Conservation (phyloP, 2,329 filamentous ascomycete genomes). For the Aspergillus fumigatus region DNA sequence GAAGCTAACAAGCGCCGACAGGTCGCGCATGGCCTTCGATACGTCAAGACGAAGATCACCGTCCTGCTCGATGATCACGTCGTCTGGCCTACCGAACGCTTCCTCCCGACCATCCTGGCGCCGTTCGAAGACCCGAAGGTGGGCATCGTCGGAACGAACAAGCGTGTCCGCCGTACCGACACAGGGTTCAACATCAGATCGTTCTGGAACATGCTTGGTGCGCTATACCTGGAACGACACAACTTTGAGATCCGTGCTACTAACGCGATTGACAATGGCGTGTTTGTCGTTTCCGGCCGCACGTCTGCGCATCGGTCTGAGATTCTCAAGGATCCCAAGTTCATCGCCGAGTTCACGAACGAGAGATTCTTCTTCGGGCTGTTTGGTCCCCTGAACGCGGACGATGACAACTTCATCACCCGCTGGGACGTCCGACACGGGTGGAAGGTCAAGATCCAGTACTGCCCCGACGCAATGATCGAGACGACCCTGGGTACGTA, state of each 20-base stretch:
- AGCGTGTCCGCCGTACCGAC: constrained; percentile 45
- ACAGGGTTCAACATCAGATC: constrained; percentile 10
- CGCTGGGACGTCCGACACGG: constrained; percentile 48
- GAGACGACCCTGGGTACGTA: constrained; percentile 51
- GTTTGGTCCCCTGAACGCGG: constrained; percentile 47
- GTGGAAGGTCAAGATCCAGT: constrained; percentile 55
- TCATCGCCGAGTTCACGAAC: constrained; percentile 43
- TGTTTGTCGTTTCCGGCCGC: constrained; percentile 56
- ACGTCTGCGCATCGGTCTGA: constrained; percentile 49
- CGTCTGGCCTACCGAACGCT: constrained; percentile 42
- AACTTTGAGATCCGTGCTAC: constrained; percentile 58
- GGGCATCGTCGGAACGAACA: constrained; percentile 55
- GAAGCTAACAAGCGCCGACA: constrained; percentile 49
- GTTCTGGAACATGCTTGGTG: constrained; percentile 54
- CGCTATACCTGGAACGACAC: constrained; percentile 57
- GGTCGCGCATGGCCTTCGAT: constrained; percentile 38
- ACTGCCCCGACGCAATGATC: constrained; percentile 45
- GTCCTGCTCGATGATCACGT: constrained; percentile 52
- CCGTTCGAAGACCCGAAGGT: constrained; percentile 44
- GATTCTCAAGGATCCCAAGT: constrained; percentile 45
- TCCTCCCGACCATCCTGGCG: constrained; percentile 43
- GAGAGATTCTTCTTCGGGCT: constrained; percentile 49
- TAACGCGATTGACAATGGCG: constrained; percentile 54
- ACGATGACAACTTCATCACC: constrained; percentile 62
- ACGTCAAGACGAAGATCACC: constrained; percentile 40